Conservation (phyloP, 495 filamentous ascomycete species). For the Penicillium arizonense region DNA sequence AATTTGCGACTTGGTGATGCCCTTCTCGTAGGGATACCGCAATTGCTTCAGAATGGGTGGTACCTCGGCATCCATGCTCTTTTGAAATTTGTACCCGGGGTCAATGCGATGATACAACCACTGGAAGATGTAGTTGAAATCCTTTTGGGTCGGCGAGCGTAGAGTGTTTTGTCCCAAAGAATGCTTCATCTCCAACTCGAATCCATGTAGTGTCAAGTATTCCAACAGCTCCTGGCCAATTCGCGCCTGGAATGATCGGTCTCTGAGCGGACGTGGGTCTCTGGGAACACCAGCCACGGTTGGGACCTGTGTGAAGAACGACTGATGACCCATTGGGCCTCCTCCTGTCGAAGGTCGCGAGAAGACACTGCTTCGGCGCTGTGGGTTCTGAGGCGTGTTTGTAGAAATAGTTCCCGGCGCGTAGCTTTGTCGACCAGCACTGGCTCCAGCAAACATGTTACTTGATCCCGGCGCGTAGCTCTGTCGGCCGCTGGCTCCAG, state of each 20-base stretch:
- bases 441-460: constrained; percentile 62
- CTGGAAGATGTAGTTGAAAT: constrained; percentile 95
- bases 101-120: constrained; percentile 97
- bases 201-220: constrained; percentile 85
- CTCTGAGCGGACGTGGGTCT: constrained; percentile 87
- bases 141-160: constrained; percentile 94
- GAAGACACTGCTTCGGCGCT: constrained; percentile 87
- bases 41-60: constrained; percentile 87
- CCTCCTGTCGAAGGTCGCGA: constrained; percentile 63
- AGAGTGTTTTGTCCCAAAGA: constrained; percentile 81
- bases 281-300: constrained; percentile 72
- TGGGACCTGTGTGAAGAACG: constrained; percentile 87
- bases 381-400: constrained; percentile 39
- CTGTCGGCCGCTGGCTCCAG: constrained; percentile 60
- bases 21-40: constrained; percentile 90
- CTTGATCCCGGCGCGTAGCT: constrained; percentile 70
- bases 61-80: constrained; percentile 90
- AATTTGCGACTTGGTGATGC: constrained; percentile 92
- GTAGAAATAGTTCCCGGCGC: constrained; percentile 61
- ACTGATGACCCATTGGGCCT: constrained; percentile 65
- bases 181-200: constrained; percentile 97
- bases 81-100: constrained; percentile 85
- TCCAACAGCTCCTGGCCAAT: constrained; percentile 90
- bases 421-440: constrained; percentile 64
- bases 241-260: constrained; percentile 72